Evolutionary conservation across 495 filamentous ascomycete genomes (phyloP), one percentile per base, ranked within the genome.

Genomic region (Hypoxylon fragiforme): DNA sequence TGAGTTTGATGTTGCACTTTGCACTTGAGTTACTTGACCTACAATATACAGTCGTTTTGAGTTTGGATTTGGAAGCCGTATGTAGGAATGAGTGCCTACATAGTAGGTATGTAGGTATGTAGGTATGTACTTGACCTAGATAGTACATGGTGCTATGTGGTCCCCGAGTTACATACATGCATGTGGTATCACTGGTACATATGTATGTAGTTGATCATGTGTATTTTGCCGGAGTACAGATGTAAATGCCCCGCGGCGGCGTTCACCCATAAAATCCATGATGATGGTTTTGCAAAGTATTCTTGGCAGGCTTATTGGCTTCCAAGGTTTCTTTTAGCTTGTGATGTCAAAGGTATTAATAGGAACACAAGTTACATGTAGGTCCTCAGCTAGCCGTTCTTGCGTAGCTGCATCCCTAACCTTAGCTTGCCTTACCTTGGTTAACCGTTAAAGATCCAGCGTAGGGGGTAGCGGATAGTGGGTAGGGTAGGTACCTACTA

Each of bases 1-100:
- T 36, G 18, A 26, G 43, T 35, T 55, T 48, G 51, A 48, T 47
- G 45, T 42, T 47, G 21, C 21, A 9, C 9, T 20, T n/a, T n/a
- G n/a, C n/a, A n/a, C n/a, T n/a, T n/a, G n/a, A n/a, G n/a, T n/a
- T n/a, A n/a, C n/a, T n/a, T n/a, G n/a, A n/a, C n/a, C n/a, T n/a
- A n/a, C n/a, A n/a, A n/a, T n/a, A 14, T 48, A 24, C 14, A 11
- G 22, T 43, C 24, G 24, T 41, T 22, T 26, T 15, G 35, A 37
- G 19, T 46, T 51, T 56, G n/a, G n/a, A n/a, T n/a, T n/a, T n/a
- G n/a, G n/a, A 50, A 61, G 57, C 57, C 47, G 45, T 28, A 28
- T 4, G 24, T 28, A 28, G 24, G 24, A n/a, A n/a, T n/a, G n/a
- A n/a, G n/a, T n/a, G n/a, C n/a, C n/a, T 28, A 28, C 24, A 4